phyloP scores from a whole-genome alignment of 805 yeast species.

The Ogataea wickerhamii region DNA sequence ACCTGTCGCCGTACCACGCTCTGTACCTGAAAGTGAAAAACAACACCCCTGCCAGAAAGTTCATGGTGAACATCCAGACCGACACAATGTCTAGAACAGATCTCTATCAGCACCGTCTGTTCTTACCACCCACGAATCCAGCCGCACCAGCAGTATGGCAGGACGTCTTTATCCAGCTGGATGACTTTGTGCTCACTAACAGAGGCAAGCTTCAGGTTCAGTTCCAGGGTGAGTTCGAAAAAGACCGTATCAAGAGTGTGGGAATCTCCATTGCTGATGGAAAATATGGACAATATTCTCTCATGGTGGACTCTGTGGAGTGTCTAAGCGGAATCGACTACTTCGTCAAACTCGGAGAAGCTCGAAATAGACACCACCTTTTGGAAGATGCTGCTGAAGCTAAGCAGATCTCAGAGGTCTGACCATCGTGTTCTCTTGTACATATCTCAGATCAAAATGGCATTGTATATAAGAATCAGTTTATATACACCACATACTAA shows the following conservation, averaged over 20 bases:
- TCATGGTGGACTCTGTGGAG: conserved; percentile 70
- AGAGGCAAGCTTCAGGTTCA: conserved; percentile 61
- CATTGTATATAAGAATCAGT: too few relatives aligned
- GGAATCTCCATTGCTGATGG: conserved; percentile 79
- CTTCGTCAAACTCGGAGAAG: conserved; percentile 36
- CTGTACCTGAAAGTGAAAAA: conserved; percentile 70
- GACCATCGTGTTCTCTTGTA: background rate
- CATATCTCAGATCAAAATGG: background rate
- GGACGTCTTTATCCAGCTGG: conserved; percentile 71
- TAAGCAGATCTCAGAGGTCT: background rate
- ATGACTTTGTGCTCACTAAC: conserved; percentile 78
- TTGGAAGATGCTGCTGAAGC: background rate
- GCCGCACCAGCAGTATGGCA: conserved; percentile 54
- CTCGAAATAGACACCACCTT: conserved; percentile 26
- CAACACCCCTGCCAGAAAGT: conserved; percentile 53
- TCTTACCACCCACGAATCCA: conserved; percentile 32
- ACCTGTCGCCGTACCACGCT: conserved; percentile 61
- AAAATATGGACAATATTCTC: conserved; percentile 69
- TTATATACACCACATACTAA: too few relatives aligned
- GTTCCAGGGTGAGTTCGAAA: conserved; percentile 55
- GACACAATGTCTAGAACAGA: conserved; percentile 76
- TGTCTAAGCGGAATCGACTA: conserved; percentile 58
- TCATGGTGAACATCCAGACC: conserved; percentile 76
- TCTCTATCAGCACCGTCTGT: conserved; percentile 77
- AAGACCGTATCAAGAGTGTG: conserved; percentile 60